Evolutionary conservation across 2,329 filamentous ascomycete species (phyloP), one percentile per base, ranked within the genome.

Genomic region (Cordyceps cicadae): DNA sequence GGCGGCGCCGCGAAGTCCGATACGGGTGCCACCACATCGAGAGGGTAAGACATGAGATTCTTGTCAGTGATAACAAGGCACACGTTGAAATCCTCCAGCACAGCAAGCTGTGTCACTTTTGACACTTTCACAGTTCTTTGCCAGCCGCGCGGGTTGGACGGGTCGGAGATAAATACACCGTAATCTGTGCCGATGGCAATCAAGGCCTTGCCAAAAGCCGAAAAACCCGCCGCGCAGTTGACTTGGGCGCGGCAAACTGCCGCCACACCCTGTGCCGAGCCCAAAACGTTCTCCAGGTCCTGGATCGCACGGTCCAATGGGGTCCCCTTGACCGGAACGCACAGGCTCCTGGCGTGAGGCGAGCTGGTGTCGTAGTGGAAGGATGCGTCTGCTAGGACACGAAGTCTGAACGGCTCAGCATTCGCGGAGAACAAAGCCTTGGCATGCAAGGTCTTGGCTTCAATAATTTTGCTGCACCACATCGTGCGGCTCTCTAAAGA

Each of bases 151-250:
- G 94, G 91, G 70, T 97, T 93, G 56, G 88, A 86, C 57, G 90
- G 87, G 66, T 96, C 91, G 3, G 93, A 89, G 53, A 96, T 88
- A 71, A 86, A 99, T 4, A 99, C 90, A 37, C 94, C 94, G 72
- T 89, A 92, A 70, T 99, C 94, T 1, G 94, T 99, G 49, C 95
- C 94, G 61, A 99, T 89, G 12, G 93, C 94, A 66, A 96, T 87
- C 81, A 97, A 90, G 52, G 89, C 84, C 71, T 88, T 93, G 32
- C 90, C 90, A 70, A 87, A 89, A 0, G 89, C 88, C 32, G 86
- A 87, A 74, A 99, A 99, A 0, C 90, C 88, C 3, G 93, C 93
- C 0, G 94, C 90, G 72, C 94, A 99, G 70, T 99, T 94, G 65
- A 99, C 92, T 57, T 86, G 81, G 37, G 93, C 89, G 67, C 90